These are phyloP conservation scores for Globisporangium middletonii DNA, from an alignment of 352 stramenopile species.

Conservation along the genomic window DNA sequence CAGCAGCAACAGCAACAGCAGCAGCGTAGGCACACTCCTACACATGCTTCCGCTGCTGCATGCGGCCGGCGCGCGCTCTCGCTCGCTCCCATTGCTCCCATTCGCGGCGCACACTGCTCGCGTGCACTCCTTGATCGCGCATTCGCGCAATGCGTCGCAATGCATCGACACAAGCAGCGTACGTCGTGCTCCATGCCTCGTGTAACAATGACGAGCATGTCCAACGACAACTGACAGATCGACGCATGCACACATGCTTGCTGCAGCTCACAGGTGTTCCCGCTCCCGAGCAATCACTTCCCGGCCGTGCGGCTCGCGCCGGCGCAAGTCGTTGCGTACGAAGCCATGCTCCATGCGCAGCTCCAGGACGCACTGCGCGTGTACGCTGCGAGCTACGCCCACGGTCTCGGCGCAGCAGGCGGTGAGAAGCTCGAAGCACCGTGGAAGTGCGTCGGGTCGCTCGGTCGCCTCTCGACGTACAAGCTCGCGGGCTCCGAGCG, in stretches of 20 bases:
- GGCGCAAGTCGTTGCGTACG: slow-evolving; percentile 20
- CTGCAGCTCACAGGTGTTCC: slow-evolving; percentile 7
- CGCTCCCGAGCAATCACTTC: slow-evolving; percentile 15
- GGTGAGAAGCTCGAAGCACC: slow-evolving; percentile 26
- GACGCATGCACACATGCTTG: not conserved
- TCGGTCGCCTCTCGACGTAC: slow-evolving; percentile 37
- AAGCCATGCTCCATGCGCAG: slow-evolving; percentile 36
- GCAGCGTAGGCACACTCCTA: too few species aligned
- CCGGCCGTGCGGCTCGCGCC: slow-evolving; percentile 22
- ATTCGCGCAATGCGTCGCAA: slow-evolving; percentile 2
- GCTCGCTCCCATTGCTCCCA: not conserved
- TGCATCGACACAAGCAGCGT: slow-evolving; percentile 1
- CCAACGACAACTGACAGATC: not conserved
- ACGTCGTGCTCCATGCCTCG: not conserved
- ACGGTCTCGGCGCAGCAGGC: slow-evolving; percentile 8
- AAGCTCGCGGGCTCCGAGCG: slow-evolving; percentile 23
- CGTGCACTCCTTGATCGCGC: not conserved
- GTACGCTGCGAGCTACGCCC: slow-evolving; percentile 17
- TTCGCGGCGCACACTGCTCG: not conserved
- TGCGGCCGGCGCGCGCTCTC: too few species aligned
- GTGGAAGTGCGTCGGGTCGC: slow-evolving; percentile 29
- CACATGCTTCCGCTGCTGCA: too few species aligned
- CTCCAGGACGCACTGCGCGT: slow-evolving; percentile 36
- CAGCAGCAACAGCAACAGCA: too few species aligned
- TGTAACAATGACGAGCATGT: not conserved